These are phyloP conservation scores for Tremellales sp. DNA, from an alignment of 1,284 basidiomycete genomes.

Conservation along the genomic window DNA sequence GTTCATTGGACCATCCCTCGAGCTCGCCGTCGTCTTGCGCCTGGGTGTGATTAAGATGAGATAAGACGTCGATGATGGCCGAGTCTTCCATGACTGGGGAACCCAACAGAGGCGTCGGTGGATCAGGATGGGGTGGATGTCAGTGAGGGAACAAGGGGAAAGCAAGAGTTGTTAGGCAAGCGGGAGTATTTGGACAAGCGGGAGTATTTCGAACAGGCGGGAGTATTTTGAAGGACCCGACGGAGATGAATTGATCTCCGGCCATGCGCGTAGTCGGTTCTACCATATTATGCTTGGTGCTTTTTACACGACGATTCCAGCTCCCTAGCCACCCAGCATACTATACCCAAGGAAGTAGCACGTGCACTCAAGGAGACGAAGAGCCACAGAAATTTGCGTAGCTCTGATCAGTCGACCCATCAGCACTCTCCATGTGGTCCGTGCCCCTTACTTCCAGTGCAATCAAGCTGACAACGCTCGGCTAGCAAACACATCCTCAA, in stretches of 20 bases:
- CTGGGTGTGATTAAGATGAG: not conserved
- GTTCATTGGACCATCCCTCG: conserved; percentile 23
- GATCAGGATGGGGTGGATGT: conserved; percentile 12
- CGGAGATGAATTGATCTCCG: no score
- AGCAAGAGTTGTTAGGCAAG: conserved; percentile 5
- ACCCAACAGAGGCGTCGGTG: conserved; percentile 1
- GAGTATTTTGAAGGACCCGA: no score
- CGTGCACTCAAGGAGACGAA: no score
- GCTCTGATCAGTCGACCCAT: not conserved
- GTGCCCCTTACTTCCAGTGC: not conserved
- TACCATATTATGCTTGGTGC: not conserved
- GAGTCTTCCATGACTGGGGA: conserved; percentile 1
- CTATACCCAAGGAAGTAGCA: no score
- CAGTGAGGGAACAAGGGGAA: not conserved
- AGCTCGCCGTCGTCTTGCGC: conserved; percentile 9
- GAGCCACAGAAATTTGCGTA: not conserved
- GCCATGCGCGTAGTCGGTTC: not conserved
- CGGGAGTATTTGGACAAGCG: no score
- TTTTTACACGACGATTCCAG: not conserved
- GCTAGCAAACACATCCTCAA: conserved; percentile 89
- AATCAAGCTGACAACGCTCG: not conserved
- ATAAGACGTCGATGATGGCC: conserved; percentile 14
- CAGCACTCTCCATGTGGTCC: conserved; percentile 9
- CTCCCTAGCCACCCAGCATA: no score
- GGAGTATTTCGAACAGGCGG: no score